Evolutionary conservation across 257 asterid genomes (phyloP), one percentile per base, ranked within the genome.

Genomic region (Ballota nigra): DNA sequence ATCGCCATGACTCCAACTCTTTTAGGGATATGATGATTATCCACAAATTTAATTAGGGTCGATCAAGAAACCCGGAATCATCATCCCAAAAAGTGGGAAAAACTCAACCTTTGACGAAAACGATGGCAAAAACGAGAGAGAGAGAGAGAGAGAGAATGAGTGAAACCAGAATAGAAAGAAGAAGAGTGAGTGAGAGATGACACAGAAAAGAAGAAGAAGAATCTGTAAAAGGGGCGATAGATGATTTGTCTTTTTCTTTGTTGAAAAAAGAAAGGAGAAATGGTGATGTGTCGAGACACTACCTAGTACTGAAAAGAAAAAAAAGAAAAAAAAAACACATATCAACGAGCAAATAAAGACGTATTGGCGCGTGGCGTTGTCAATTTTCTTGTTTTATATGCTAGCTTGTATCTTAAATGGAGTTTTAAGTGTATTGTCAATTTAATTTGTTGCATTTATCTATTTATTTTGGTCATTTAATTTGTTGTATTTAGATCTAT

Each of bases 141-240:
- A n/a, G n/a, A n/a, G n/a, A n/a, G n/a, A n/a, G n/a, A n/a, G n/a
- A n/a, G n/a, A n/a, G n/a, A n/a, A n/a, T n/a, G n/a, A n/a, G n/a
- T n/a, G n/a, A n/a, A n/a, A n/a, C n/a, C n/a, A n/a, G 11, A 8
- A 68, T 41, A 36, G 20, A 40, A 23, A 20, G 13, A 23, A 23
- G 43, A 66, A n/a, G 1, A 19, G 6, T 5, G 34, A 11, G 24
- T n/a, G 41, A 49, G 28, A 59, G 79, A 61, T 60, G 70, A 75
- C 38, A 51, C 13, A 41, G 64, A 55, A 57, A 56, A 52, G 31
- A 36, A 24, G 71, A 8, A 47, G 63, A 53, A 68, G 67, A 73
- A 73, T 40, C 52, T 33, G 6, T 4, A 28, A 51, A 71, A 66
- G 67, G 18, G 68, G 10, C 26, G 10, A 34, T 34, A 34, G 65